Conservation (phyloP, 257 asterid genomes). For the Solanum chaucha region DNA sequence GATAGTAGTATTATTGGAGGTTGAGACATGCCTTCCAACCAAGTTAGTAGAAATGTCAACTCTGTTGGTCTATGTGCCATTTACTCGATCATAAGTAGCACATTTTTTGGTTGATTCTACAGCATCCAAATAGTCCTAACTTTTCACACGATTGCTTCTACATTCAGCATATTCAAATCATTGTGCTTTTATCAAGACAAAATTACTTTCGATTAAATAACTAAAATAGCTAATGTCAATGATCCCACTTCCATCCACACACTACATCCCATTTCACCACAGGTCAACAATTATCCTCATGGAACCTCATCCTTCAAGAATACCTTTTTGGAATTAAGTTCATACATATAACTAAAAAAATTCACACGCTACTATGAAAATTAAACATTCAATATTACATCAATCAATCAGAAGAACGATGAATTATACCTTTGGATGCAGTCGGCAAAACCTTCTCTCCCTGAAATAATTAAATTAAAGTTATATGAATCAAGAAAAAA, state of each 20-base stretch:
- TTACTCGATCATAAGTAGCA: neutral
- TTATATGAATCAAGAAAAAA: neutral
- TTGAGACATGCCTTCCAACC: neutral
- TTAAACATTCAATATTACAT: neutral
- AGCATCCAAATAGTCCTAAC: neutral
- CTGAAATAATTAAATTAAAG: neutral
- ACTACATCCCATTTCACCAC: neutral
- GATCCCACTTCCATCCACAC: neutral
- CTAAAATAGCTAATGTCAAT: neutral
- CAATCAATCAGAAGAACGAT: neutral
- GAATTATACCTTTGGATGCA: neutral
- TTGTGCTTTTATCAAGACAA: neutral
- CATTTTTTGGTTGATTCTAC: neutral
- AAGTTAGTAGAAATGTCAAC: neutral
- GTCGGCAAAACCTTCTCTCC: neutral
- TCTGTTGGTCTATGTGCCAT: neutral
- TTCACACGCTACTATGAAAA: neutral
- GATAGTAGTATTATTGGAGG: neutral
- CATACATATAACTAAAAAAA: neutral
- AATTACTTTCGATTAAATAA: neutral
- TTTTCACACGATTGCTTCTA: neutral
- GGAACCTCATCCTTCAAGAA: neutral
- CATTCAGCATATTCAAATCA: neutral
- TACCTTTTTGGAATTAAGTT: neutral
- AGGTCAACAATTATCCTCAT: neutral